These are phyloP conservation scores for Trichoderma sp. DNA, from an alignment of 2,329 filamentous ascomycete genomes.

Conservation along the genomic window DNA sequence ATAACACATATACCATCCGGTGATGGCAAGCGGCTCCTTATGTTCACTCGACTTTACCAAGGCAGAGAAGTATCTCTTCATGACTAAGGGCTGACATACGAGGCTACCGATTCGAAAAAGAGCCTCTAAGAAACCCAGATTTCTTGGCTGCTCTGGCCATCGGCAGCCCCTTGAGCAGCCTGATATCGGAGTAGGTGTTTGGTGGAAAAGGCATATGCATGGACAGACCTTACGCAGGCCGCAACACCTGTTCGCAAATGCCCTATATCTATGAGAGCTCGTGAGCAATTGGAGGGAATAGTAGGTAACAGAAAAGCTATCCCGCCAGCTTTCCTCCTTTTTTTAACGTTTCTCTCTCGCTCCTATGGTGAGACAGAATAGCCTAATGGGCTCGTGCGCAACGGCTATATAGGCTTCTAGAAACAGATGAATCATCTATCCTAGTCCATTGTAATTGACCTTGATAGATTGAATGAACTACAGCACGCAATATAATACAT, in stretches of 20 bases:
- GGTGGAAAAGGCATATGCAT: background rate
- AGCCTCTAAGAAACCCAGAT: background rate
- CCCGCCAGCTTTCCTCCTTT: background rate
- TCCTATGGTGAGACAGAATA: background rate
- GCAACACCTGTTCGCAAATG: background rate
- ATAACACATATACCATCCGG: background rate
- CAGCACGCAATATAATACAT: background rate
- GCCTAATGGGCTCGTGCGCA: background rate
- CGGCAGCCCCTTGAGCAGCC: background rate
- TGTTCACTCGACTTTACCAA: background rate
- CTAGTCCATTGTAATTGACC: background rate
- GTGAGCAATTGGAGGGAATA: background rate
- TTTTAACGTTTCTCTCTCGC: background rate
- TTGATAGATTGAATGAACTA: background rate
- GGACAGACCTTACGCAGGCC: background rate
- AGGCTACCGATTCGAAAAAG: background rate
- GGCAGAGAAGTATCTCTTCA: background rate
- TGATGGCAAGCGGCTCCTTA: background rate
- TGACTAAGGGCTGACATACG: background rate
- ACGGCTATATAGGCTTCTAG: background rate
- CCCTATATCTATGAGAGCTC: background rate
- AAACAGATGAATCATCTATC: background rate
- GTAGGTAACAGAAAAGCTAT: background rate
- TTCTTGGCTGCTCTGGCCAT: background rate
- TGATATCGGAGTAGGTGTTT: background rate